Evolutionary conservation across 202 grass and related monocot genomes (phyloP), one percentile per base, ranked within the genome.

Genomic region (Bolboschoenoplectus hybrid): DNA sequence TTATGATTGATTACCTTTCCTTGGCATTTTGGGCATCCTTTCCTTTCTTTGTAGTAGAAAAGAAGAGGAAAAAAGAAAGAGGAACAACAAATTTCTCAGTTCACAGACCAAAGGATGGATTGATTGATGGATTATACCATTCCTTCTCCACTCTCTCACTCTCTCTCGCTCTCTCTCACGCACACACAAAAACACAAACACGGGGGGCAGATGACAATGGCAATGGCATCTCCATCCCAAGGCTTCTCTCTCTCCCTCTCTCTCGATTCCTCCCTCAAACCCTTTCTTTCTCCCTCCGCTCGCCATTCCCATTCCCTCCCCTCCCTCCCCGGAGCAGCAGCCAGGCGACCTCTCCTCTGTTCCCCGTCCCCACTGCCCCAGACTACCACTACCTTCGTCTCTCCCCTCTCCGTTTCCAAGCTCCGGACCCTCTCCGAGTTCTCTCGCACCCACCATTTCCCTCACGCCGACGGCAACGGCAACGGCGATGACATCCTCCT

Each of bases 221-320:
- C 32, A 58, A 82, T 82, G 79, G 58, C 79, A 38, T 80, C 76
- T 17, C 55, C 76, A 35, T 81, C 76, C 2, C 58, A 65, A 47
- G 35, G 58, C 1, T 65, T 65, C 38, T 44, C 79, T 64, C 79
- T 82, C 14, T 65, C 79, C 16, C 79, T 65, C 40, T 65, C 57
- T 46, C 58, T 82, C 6, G 78, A 81, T 17, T 62, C 78, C 78
- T 62, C 56, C 20, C 49, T 83, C 87, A 70, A 85, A 34, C 76
- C 85, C 75, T 66, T 13, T 6, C 55, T 74, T 17, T 35, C 62
- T 10, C 26, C 20, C 88, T 41, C 62, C 39, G 11, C 9, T 47
- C 53, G 69, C 82, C 36, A 67, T 35, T 10, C 62, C 47, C 20
- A 80, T 56, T 80, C 32, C 8, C 20, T n/a, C 35, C 1, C 65